Conservation (phyloP, 2,329 filamentous ascomycete genomes). For the Hypoxylon rubiginosum region DNA sequence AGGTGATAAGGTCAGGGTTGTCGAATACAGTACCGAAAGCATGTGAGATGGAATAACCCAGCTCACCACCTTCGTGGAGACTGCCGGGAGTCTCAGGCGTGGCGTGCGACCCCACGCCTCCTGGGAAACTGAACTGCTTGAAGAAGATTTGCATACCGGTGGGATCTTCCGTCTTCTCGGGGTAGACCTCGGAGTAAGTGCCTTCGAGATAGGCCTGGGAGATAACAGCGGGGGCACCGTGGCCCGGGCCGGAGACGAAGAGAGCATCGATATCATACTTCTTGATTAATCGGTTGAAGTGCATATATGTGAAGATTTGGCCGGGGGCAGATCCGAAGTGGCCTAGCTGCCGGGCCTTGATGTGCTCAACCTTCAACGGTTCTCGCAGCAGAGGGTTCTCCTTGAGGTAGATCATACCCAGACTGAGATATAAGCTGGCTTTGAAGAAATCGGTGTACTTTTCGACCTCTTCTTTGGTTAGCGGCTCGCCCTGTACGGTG, state of each 20-base stretch:
- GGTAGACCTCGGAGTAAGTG: conserved; percentile 82
- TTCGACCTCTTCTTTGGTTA: conserved; percentile 74
- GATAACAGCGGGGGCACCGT: conserved; percentile 81
- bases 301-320: conserved; percentile 84
- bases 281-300: conserved; percentile 85
- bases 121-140: conserved; percentile 86
- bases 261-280: conserved; percentile 81
- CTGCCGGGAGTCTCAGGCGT: conserved; percentile 84
- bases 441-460: conserved; percentile 81
- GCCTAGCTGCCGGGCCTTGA: conserved; percentile 80
- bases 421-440: conserved; percentile 79
- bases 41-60: conserved; percentile 85
- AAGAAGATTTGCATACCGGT: conserved; percentile 82
- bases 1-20: conserved; percentile 78
- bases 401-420: conserved; percentile 85
- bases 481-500: conserved; percentile 71
- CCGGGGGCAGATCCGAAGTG: conserved; percentile 87
- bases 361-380: conserved; percentile 75
- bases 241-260: conserved; percentile 82
- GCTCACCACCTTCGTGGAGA: conserved; percentile 83
- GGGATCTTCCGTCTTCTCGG: conserved; percentile 76
- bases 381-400: conserved; percentile 80
- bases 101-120: conserved; percentile 82
- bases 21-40: conserved; percentile 84
- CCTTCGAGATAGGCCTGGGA: conserved; percentile 84